phyloP scores from a whole-genome alignment of 768 basidiomycete genomes.

The Boletus coccyginus region DNA sequence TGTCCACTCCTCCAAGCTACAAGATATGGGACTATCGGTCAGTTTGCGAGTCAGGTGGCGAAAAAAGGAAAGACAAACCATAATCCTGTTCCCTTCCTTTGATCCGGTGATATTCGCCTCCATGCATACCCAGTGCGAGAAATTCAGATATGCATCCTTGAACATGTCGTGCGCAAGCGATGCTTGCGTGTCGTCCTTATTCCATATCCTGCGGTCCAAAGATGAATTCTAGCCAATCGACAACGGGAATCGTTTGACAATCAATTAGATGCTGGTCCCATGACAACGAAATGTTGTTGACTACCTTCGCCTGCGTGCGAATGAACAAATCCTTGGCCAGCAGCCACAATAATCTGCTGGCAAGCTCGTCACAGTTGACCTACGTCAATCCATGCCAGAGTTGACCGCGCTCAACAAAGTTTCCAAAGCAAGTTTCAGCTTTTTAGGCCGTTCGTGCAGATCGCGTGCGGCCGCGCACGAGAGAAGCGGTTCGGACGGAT shows the following conservation, averaged over 20 bases:
- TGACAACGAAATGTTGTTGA: neutral
- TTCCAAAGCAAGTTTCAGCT: neutral
- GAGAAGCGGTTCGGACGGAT: slow-evolving; percentile 20
- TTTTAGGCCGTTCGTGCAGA: neutral
- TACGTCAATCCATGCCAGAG: slow-evolving; percentile 4
- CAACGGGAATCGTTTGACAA: slow-evolving; percentile 11
- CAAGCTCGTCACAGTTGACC: slow-evolving; percentile 4
- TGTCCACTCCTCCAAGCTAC: slow-evolving; percentile 6
- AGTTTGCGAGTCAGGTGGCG: neutral
- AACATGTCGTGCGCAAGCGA: neutral
- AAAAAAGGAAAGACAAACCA: neutral
- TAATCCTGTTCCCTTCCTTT: neutral
- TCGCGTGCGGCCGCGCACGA: slow-evolving; percentile 8
- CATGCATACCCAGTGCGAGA: slow-evolving; percentile 20
- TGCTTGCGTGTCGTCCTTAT: neutral
- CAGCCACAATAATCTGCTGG: slow-evolving; percentile 7
- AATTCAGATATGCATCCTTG: slow-evolving; percentile 5
- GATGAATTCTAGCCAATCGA: slow-evolving; percentile 12
- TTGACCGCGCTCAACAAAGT: neutral
- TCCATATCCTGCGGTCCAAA: slow-evolving; percentile 1
- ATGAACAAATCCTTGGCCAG: slow-evolving; percentile 2
- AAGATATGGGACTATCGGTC: neutral
- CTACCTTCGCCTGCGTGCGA: neutral
- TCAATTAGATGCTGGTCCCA: slow-evolving; percentile 6
- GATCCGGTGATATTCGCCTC: neutral